Conservation (phyloP, 73 alveolate species). For the Durusdinium trenchii region DNA sequence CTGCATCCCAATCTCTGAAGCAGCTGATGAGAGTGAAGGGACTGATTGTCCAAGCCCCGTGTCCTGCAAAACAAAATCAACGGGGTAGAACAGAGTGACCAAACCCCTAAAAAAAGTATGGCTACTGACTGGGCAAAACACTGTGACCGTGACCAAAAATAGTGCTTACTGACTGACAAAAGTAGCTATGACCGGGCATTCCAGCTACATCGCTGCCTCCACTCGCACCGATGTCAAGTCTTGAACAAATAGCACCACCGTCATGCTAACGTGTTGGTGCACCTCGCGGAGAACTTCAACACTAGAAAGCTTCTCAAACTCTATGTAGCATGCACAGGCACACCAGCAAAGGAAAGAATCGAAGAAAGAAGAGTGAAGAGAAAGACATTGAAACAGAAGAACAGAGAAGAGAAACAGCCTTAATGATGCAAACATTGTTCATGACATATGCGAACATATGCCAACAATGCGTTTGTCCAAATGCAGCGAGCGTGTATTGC, state of each 20-base stretch:
- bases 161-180: background rate
- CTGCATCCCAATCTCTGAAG: background rate
- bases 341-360: too few species aligned
- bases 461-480: background rate
- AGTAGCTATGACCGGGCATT: background rate
- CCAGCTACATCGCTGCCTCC: background rate
- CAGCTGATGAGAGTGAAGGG: background rate
- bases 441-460: background rate
- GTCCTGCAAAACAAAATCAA: too few species aligned
- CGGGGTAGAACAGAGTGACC: background rate
- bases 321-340: too few species aligned
- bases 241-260: slow-evolving; percentile 50
- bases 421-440: background rate
- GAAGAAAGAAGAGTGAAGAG: too few species aligned
- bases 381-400: too few species aligned
- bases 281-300: too few species aligned
- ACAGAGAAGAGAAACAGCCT: too few species aligned
- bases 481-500: background rate
- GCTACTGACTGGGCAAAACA: background rate
- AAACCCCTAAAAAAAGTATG: background rate
- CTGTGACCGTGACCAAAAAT: too few species aligned
- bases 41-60: background rate
- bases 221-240: background rate
- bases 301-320: too few species aligned
- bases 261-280: slow-evolving; percentile 83